Evolutionary conservation across 768 basidiomycete species (phyloP).

Genomic region (Naganishia antarctica): DNA sequence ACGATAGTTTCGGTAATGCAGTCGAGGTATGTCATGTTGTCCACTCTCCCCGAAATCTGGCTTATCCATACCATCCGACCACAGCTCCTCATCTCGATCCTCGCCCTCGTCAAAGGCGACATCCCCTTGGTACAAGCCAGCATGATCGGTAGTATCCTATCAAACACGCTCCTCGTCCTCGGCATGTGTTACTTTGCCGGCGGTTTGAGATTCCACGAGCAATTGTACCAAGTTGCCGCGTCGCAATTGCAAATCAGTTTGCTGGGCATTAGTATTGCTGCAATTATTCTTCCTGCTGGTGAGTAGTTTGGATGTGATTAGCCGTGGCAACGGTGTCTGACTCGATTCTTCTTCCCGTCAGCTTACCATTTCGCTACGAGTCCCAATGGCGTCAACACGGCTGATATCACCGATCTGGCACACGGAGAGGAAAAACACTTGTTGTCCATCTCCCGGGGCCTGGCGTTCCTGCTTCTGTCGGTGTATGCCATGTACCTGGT

Average conservation of each 20-base stretch:
- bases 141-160: constrained; percentile 56
- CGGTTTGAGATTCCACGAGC: constrained; percentile 56
- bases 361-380: constrained; percentile 43
- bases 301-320: background rate
- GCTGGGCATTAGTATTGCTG: constrained; percentile 39
- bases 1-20: constrained; percentile 54
- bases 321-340: too few species aligned
- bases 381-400: constrained; percentile 29
- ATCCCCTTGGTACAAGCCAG: constrained; percentile 57
- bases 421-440: constrained; percentile 46
- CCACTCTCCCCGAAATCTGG: background rate
- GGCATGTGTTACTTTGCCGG: constrained; percentile 48
- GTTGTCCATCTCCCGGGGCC: constrained; percentile 55
- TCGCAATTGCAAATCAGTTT: constrained; percentile 50
- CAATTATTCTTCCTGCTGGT: constrained; percentile 24
- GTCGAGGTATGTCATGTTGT: constrained; percentile 47
- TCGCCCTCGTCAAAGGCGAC: constrained; percentile 49
- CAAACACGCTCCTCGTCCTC: constrained; percentile 50
- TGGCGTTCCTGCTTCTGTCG: constrained; percentile 54
- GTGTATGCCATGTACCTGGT: constrained; percentile 53
- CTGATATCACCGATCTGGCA: constrained; percentile 43
- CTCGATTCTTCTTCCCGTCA: constrained; percentile 40
- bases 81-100: constrained; percentile 53
- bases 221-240: constrained; percentile 57
- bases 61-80: too few species aligned